Conservation (phyloP, 2,329 filamentous ascomycete species). For the Colletotrichum endophyticum region DNA sequence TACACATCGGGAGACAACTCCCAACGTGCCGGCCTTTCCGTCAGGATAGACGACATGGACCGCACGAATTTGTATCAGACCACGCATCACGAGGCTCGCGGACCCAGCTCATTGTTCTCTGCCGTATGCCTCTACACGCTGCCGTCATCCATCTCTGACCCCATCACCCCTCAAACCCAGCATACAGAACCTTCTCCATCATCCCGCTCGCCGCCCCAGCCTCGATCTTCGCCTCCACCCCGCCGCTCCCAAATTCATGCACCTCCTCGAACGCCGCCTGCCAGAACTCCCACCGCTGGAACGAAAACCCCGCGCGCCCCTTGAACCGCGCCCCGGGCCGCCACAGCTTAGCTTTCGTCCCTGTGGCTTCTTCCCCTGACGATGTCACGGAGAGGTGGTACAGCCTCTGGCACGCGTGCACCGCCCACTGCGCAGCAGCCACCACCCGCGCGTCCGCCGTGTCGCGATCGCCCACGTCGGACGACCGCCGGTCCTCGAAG, state of each 20-base stretch:
- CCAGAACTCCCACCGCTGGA: constrained; percentile 21
- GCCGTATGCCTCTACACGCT: constrained; percentile 41
- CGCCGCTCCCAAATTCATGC: constrained; percentile 8
- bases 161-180: constrained; percentile 2
- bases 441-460: constrained; percentile 7
- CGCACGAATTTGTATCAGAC: neutral
- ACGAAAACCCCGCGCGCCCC: constrained; percentile 7
- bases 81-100: neutral
- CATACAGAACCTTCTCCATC: constrained; percentile 31
- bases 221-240: constrained; percentile 42
- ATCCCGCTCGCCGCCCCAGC: constrained; percentile 44
- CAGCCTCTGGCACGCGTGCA: constrained; percentile 11
- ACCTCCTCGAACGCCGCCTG: constrained; percentile 14
- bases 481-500: constrained; percentile 16
- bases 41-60: neutral
- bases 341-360: neutral
- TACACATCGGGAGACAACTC: fast-evolving
- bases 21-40: neutral
- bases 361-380: neutral
- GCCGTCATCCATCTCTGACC: neutral
- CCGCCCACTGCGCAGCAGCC: constrained; percentile 15
- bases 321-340: neutral
- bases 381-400: constrained; percentile 15
- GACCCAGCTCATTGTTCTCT: fast-evolving
- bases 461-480: neutral